phyloP scores from a whole-genome alignment of 805 yeast species.

The Saccharomycopsis amapae region DNA sequence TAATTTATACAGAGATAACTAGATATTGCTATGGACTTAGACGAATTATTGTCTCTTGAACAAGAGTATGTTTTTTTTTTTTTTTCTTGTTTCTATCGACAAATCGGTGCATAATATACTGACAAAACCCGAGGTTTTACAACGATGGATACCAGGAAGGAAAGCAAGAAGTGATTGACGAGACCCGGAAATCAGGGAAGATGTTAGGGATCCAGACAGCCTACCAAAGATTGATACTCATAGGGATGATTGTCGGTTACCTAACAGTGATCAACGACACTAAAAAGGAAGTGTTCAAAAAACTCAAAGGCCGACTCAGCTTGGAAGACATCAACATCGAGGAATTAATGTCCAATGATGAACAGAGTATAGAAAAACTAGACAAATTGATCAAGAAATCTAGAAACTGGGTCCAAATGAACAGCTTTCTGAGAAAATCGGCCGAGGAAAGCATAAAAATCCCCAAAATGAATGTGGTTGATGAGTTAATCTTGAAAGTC shows the following conservation, averaged over 20 bases:
- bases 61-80: not conserved
- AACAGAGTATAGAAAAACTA: constrained; percentile 12
- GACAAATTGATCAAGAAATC: constrained; percentile 15
- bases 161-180: constrained; percentile 9
- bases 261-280: constrained; percentile 2
- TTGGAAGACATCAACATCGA: constrained; percentile 12
- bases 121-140: constrained; percentile 13
- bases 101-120: too few relatives aligned
- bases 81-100: too few relatives aligned
- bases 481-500: not conserved
- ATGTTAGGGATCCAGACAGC: constrained; percentile 22
- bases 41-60: constrained; percentile 6
- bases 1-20: too few relatives aligned
- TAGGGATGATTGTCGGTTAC: constrained; percentile 17
- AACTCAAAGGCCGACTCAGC: constrained; percentile 7
- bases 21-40: constrained; percentile 9
- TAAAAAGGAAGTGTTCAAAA: not conserved
- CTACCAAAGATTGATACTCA: constrained; percentile 15
- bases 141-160: constrained; percentile 20
- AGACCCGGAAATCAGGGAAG: constrained; percentile 18
- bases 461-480: constrained; percentile 3
- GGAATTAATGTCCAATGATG: constrained; percentile 15
- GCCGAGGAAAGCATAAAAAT: not conserved
- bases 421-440: constrained; percentile 1
- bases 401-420: constrained; percentile 20